Conservation (phyloP, 1,139 yeast species). For the Blastobotrys buckinghamii region DNA sequence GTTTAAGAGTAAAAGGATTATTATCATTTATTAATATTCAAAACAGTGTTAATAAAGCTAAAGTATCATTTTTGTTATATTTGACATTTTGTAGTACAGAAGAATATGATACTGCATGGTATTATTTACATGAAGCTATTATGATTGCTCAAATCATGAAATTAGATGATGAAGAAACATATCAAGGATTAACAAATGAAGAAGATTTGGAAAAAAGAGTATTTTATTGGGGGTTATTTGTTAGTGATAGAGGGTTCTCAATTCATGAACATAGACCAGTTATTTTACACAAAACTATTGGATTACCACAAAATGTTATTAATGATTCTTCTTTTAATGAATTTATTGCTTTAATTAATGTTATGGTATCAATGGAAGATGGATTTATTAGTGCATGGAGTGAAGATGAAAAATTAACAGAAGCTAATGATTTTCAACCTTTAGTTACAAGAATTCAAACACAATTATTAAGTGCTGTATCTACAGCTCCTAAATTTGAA, state of each 20-base stretch:
- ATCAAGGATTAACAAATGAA: slow-evolving; percentile 7
- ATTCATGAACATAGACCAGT: slow-evolving; percentile 16
- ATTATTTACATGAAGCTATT: slow-evolving; percentile 15
- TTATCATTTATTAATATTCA: slow-evolving; percentile 8
- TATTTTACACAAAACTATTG: slow-evolving; percentile 12
- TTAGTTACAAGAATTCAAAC: slow-evolving; percentile 8
- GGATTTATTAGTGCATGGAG: slow-evolving; percentile 14
- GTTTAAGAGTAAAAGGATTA: slow-evolving; percentile 13
- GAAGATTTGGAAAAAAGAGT: slow-evolving; percentile 14
- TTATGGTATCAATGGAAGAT: slow-evolving; percentile 16
- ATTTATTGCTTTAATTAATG: slow-evolving; percentile 14
- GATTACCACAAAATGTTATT: slow-evolving; percentile 7
- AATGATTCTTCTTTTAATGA: slow-evolving; percentile 7
- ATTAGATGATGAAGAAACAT: slow-evolving; percentile 12
- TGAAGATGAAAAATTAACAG: not conserved
- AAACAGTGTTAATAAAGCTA: slow-evolving; percentile 2
- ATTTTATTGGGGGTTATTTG: slow-evolving; percentile 17
- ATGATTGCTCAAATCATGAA: slow-evolving; percentile 14
- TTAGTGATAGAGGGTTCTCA: slow-evolving; percentile 17
- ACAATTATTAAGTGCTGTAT: slow-evolving; percentile 11
- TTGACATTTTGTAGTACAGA: slow-evolving; percentile 15
- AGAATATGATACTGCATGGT: slow-evolving; percentile 16
- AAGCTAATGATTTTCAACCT: not conserved
- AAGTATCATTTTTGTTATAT: slow-evolving; percentile 15
- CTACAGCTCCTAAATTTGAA: slow-evolving; percentile 10